Conservation (phyloP, 495 filamentous ascomycete species). For the Symbiotaphrina buchneri region DNA sequence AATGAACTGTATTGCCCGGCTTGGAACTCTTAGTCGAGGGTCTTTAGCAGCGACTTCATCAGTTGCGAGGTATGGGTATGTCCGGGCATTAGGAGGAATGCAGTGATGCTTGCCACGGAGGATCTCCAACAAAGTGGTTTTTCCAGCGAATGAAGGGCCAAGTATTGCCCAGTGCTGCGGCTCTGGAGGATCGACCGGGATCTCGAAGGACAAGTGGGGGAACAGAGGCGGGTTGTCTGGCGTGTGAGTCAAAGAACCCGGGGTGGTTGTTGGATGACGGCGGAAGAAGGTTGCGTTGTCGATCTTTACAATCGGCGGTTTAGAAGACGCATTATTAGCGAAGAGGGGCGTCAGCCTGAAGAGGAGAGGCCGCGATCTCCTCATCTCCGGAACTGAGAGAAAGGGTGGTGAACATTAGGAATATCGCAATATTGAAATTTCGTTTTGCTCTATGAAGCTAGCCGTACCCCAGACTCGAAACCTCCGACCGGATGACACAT, state of each 20-base stretch:
- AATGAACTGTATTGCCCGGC: conserved; percentile 55
- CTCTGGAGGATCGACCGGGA: conserved; percentile 25
- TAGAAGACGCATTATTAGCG: conserved; percentile 1
- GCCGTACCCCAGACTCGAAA: too few species aligned
- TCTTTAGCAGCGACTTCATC: conserved; percentile 32
- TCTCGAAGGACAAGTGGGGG: conserved; percentile 34
- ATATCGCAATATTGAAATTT: too few species aligned
- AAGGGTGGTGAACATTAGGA: too few species aligned
- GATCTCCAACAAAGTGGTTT: conserved; percentile 56
- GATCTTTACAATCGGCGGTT: conserved; percentile 45
- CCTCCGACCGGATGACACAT: too few species aligned
- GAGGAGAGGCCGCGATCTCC: conserved; percentile 7
- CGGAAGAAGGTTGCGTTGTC: conserved; percentile 61
- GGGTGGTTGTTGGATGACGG: conserved; percentile 34
- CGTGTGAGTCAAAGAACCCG: conserved; percentile 9
- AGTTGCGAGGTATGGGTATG: conserved; percentile 50
- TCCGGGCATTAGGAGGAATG: conserved; percentile 46
- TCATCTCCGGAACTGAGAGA: conserved; percentile 9
- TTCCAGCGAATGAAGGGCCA: conserved; percentile 43
- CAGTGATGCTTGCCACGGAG: conserved; percentile 51
- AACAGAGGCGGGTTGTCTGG: conserved; percentile 42
- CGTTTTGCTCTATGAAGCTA: too few species aligned
- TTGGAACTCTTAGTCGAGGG: conserved; percentile 27
- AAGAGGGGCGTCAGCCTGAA: conserved; percentile 4
- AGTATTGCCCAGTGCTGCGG: conserved; percentile 52